Evolutionary conservation across 2,329 filamentous ascomycete genomes (phyloP).

Genomic region (Aspergillus intermedius): DNA sequence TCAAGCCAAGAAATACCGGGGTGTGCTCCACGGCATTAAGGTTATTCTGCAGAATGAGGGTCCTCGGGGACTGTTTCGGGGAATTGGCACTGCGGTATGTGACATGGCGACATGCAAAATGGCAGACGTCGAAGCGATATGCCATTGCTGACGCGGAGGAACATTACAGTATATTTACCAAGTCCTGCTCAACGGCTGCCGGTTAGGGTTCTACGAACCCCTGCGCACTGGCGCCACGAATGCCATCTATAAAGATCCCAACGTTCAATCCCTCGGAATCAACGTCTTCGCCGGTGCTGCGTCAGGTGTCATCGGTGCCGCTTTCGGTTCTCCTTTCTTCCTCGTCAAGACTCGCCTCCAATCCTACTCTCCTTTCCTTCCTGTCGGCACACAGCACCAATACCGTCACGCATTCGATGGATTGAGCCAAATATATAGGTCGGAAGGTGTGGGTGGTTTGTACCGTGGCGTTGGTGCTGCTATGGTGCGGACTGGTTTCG

Average conservation of each 20-base stretch:
- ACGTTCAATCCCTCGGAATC: conserved; percentile 76
- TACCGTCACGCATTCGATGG: conserved; percentile 85
- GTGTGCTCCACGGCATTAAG: conserved; percentile 82
- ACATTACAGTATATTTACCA: conserved; percentile 81
- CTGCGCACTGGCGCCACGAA: conserved; percentile 67
- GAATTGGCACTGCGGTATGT: conserved; percentile 71
- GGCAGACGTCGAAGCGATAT: not conserved
- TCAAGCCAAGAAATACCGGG: conserved; percentile 81
- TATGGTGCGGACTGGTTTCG: conserved; percentile 93
- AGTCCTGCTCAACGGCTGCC: conserved; percentile 90
- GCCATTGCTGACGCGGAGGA: conserved; percentile 3
- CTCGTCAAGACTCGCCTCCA: conserved; percentile 94
- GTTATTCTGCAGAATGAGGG: conserved; percentile 92
- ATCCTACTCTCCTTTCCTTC: conserved; percentile 84
- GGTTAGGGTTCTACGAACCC: conserved; percentile 95
- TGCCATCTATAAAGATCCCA: conserved; percentile 63
- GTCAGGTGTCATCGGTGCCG: conserved; percentile 84
- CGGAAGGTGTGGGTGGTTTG: conserved; percentile 71
- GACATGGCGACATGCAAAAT: not conserved
- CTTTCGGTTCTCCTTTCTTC: conserved; percentile 94
- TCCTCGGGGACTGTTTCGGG: conserved; percentile 74
- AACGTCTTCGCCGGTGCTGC: conserved; percentile 90
- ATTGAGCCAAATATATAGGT: conserved; percentile 66
- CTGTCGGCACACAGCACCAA: conserved; percentile 92
- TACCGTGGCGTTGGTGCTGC: conserved; percentile 89